phyloP scores from a whole-genome alignment of 768 basidiomycete genomes.

The Russula brevipes region DNA sequence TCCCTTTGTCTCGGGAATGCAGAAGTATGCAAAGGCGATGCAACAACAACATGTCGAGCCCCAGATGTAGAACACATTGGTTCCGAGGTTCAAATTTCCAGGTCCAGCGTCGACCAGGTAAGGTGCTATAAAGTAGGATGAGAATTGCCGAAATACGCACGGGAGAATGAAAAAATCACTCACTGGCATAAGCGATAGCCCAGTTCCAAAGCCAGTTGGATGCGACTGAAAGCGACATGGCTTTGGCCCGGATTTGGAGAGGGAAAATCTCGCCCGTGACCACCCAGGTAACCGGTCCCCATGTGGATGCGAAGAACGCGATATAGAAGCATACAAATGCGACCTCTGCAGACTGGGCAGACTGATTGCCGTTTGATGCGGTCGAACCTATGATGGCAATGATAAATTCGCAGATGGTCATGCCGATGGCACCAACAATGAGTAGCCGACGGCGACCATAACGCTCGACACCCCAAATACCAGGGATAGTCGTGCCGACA shows the following conservation, averaged over 20 bases:
- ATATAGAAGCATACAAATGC: slow-evolving; percentile 52
- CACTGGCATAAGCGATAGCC: slow-evolving; percentile 42
- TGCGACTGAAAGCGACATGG: slow-evolving; percentile 69
- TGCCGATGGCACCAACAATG: slow-evolving; percentile 71
- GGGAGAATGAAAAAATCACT: background rate
- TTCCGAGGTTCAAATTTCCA: slow-evolving; percentile 52
- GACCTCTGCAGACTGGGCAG: slow-evolving; percentile 44
- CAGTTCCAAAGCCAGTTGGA: slow-evolving; percentile 83
- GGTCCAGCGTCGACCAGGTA: slow-evolving; percentile 43
- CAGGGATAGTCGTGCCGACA: slow-evolving; percentile 71
- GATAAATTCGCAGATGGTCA: slow-evolving; percentile 83
- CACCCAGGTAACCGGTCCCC: slow-evolving; percentile 69
- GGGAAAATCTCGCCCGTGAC: slow-evolving; percentile 79
- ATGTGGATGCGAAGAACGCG: slow-evolving; percentile 45
- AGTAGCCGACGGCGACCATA: slow-evolving; percentile 80
- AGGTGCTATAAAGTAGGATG: slow-evolving; percentile 33
- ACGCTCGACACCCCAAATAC: slow-evolving; percentile 75
- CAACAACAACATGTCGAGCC: slow-evolving; percentile 60
- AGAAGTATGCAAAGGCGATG: slow-evolving; percentile 75
- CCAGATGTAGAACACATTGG: slow-evolving; percentile 89
- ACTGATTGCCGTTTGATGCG: slow-evolving; percentile 38
- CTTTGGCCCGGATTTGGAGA: slow-evolving; percentile 75
- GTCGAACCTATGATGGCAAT: slow-evolving; percentile 62
- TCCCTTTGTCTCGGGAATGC: slow-evolving; percentile 78
- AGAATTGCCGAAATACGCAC: background rate